Base-by-base conservation (phyloP, 768 basidiomycete species). In the Tephrocybe sp. region DNA sequence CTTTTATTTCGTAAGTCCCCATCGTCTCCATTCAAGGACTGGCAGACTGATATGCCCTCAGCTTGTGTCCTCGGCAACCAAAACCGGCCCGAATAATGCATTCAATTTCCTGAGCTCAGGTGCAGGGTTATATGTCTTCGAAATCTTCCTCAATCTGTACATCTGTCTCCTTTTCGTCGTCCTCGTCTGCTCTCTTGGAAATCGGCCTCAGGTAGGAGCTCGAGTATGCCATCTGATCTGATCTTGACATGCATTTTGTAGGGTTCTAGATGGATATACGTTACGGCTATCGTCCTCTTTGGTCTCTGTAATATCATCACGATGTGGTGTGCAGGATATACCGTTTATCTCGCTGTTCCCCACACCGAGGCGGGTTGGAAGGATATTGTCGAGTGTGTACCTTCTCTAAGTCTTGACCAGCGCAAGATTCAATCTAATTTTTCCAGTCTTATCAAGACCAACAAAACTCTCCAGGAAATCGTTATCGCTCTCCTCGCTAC, bases 291-390 rank as follows among this genome's bases (percentile, higher is more conserved):
- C 61, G 52, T 91, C 47, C 70, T 90, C 21, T 93, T 93, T 64
- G 91, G 89, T 21, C 60, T 90, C 8, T 87, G 83, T 68, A 89
- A 85, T 60, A 64, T 82, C 54, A 88, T 92, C 61, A 84, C 89
- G 5, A 75, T 89, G 35, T 94, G 89, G 85, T 94, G 90, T 71
- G 92, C 91, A 6, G 92, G 77, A n/a, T 95, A 78, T 65, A 94
- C 91, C 0, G 88, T 95, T 46, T 96, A 91, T 59, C 79, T 90
- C 19, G 84, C 88, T 11, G 85, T 93, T 28, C 87, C 88, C 2
- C 83, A 92, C 60, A 78, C 80, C 4, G 49, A 81, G n/a, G 74
- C 73, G 3, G 89, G 85, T 34, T 95, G 92, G 92, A 74, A 82
- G 53, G 69, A 88, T 57, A 71, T 91, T 59, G 74, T 77, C 37